These are phyloP conservation scores for Biscutella laevigata DNA, from an alignment of 441 rosid genomes.

Conservation along the genomic window DNA sequence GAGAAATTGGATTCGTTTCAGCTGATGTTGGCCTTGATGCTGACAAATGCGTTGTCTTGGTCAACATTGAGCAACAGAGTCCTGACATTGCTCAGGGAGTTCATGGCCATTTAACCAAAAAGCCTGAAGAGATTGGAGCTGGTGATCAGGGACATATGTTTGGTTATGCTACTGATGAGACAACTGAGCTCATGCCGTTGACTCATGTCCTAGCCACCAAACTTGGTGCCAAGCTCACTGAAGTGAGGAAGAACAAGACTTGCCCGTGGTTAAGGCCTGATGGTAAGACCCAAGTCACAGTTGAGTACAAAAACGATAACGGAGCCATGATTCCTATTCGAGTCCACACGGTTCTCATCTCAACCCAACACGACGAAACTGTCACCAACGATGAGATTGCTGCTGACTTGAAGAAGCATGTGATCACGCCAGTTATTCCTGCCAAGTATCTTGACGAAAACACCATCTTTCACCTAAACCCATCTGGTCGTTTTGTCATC, in stretches of 20 bases:
- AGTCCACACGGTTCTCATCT: slow-evolving; percentile 71
- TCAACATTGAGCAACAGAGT: slow-evolving; percentile 72
- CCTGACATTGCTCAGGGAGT: slow-evolving; percentile 83
- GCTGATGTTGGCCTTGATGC: slow-evolving; percentile 79
- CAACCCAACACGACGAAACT: slow-evolving; percentile 74
- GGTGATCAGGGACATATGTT: slow-evolving; percentile 86
- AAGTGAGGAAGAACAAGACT: slow-evolving; percentile 67
- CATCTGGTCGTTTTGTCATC: slow-evolving; percentile 73
- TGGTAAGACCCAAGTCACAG: slow-evolving; percentile 76
- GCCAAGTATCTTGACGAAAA: slow-evolving; percentile 61
- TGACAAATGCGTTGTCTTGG: slow-evolving; percentile 63
- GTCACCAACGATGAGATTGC: slow-evolving; percentile 70
- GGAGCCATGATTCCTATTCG: slow-evolving; percentile 68
- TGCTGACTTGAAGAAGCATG: slow-evolving; percentile 58
- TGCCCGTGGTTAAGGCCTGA: slow-evolving; percentile 79
- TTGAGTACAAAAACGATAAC: slow-evolving; percentile 53
- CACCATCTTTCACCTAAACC: slow-evolving; percentile 73
- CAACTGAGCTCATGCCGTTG: slow-evolving; percentile 68
- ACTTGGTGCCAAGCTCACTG: slow-evolving; percentile 79
- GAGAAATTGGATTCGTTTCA: slow-evolving; percentile 59
- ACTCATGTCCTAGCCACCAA: slow-evolving; percentile 71
- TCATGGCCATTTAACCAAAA: slow-evolving; percentile 67
- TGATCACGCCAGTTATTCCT: slow-evolving; percentile 64
- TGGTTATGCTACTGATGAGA: slow-evolving; percentile 72
- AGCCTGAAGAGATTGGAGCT: slow-evolving; percentile 80